These are phyloP conservation scores for Chrysosporium queenslandicum DNA, from an alignment of 2,329 filamentous ascomycete species.

Conservation along the genomic window DNA sequence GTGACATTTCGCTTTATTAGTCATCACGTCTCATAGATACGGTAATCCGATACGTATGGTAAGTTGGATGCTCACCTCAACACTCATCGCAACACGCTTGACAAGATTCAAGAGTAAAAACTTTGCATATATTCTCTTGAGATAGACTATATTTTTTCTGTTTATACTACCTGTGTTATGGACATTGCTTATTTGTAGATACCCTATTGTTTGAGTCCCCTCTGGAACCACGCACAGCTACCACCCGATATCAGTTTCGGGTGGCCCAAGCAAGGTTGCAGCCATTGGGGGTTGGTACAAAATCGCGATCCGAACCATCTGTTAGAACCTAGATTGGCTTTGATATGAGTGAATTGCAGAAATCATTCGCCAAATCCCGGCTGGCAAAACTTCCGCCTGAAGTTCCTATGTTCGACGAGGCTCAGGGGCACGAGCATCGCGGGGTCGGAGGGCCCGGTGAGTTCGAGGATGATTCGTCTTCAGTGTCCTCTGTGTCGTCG, in stretches of 20 bases:
- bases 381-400: conserved; percentile 53
- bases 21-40: background rate
- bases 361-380: conserved; percentile 67
- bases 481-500: conserved; percentile 76
- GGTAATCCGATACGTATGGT: background rate
- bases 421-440: conserved; percentile 27
- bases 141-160: too few species aligned
- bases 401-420: conserved; percentile 38
- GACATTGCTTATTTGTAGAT: background rate
- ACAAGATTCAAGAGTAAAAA: background rate
- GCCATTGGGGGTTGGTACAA: too few species aligned
- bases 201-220: background rate
- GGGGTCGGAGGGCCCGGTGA: conserved; percentile 24
- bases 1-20: background rate
- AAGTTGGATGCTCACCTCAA: background rate
- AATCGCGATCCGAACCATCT: too few species aligned
- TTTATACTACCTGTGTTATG: background rate
- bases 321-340: too few species aligned
- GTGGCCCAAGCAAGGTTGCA: too few species aligned
- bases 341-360: conserved; percentile 70
- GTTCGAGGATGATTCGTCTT: conserved; percentile 57
- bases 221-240: background rate
- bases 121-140: too few species aligned
- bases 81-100: background rate
- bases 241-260: too few species aligned